phyloP scores from a whole-genome alignment of 2,329 filamentous ascomycete genomes.

The Ophidiomyces ophidiicola region DNA sequence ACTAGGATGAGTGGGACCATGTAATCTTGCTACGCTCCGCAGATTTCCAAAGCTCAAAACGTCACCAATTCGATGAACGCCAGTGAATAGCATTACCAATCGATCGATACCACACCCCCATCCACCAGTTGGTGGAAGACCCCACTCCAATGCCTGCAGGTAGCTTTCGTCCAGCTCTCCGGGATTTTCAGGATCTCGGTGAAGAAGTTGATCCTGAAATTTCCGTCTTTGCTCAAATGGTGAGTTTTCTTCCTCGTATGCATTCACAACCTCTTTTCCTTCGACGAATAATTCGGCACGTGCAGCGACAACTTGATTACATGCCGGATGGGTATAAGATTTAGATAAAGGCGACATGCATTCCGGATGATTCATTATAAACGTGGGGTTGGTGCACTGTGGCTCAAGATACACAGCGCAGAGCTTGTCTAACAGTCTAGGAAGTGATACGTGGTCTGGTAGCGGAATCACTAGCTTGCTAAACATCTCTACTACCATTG shows the following conservation, averaged over 20 bases:
- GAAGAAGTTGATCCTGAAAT: slow-evolving; percentile 50
- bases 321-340: slow-evolving; percentile 58
- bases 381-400: slow-evolving; percentile 58
- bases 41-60: slow-evolving; percentile 81
- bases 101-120: slow-evolving; percentile 93
- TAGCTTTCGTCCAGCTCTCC: slow-evolving; percentile 65
- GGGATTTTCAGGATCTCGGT: slow-evolving; percentile 37
- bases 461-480: slow-evolving; percentile 37
- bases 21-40: slow-evolving; percentile 37
- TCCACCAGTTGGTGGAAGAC: slow-evolving; percentile 85
- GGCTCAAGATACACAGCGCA: slow-evolving; percentile 67
- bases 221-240: slow-evolving; percentile 77
- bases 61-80: slow-evolving; percentile 66
- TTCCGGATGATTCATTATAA: slow-evolving; percentile 80
- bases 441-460: slow-evolving; percentile 45
- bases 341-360: slow-evolving; percentile 87
- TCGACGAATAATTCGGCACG: slow-evolving; percentile 75
- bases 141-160: slow-evolving; percentile 71
- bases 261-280: slow-evolving; percentile 77
- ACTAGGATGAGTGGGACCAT: neutral
- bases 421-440: slow-evolving; percentile 69
- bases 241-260: slow-evolving; percentile 96
- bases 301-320: slow-evolving; percentile 62
- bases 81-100: slow-evolving; percentile 80
- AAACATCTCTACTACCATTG: slow-evolving; percentile 47